Evolutionary conservation across 2,329 filamentous ascomycete species (phyloP), one percentile per base, ranked within the genome.

Genomic region (Exophiala calicioides): DNA sequence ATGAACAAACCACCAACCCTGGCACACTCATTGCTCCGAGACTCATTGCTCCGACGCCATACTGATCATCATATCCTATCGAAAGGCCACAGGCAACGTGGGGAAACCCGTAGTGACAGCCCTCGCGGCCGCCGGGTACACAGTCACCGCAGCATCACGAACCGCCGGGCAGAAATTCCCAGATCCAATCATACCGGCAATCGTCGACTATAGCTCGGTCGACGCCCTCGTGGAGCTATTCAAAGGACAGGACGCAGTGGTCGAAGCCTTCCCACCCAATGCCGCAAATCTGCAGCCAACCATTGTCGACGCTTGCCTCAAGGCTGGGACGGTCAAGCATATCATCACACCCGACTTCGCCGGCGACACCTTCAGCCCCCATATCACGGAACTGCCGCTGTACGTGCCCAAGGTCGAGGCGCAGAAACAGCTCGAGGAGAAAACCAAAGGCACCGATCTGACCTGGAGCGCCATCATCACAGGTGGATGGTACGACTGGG

Each of bases 231-330:
- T 55, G 21, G 33, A 55, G 8, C 54, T 55, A 6, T 60, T 67
- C 15, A 53, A 48, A 10, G 60, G 60, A 10, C 58, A 66, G 38
- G 61, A 67, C 40, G 63, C 53, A 1, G 53, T 68, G 2, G 57
- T 68, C 5, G 39, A 44, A 24, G 46, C 46, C 1, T 44, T 49
- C 21, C 46, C 46, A 2, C 46, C 46, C 20, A 43, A 49, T 16
- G 27, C 40, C 5, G 27, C 35, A 29, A 21, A 43, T 35, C 10
- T 44, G 16, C 46, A 44, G 20, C 13, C 32, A 5, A 35, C 33
- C 34, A 39, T 49, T 13, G 39, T 49, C 1, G 46, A 44, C 7
- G 46, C 46, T 1, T 42, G 39, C 15, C 26, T 49, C 29, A 41
- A 36, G 10, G 19, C 46, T 15, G 40, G 40, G 6, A 49, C 33